Evolutionary conservation across 139 green algal species (phyloP), one percentile per base, ranked within the genome.

Genomic region (Closterium sp.): DNA sequence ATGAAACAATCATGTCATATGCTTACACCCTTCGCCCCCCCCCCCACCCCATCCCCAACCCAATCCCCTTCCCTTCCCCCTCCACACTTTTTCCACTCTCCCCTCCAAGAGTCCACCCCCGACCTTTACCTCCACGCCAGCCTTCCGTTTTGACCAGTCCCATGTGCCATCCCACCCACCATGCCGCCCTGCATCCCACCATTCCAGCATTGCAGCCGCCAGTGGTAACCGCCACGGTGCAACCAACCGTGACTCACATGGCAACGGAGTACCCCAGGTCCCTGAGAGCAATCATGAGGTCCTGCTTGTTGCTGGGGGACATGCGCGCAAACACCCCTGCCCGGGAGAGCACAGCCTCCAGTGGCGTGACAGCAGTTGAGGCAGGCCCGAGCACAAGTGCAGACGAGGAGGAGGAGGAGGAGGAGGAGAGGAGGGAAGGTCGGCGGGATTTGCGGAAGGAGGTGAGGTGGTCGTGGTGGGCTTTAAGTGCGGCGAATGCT

Each of bases 181-280:
- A n/a, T n/a, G n/a, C n/a, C n/a, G n/a, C n/a, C n/a, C n/a, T n/a
- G n/a, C n/a, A n/a, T n/a, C n/a, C n/a, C n/a, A n/a, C n/a, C n/a
- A n/a, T n/a, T n/a, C n/a, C n/a, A n/a, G n/a, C n/a, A n/a, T n/a
- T n/a, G n/a, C n/a, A n/a, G n/a, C n/a, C n/a, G n/a, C n/a, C n/a
- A n/a, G n/a, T n/a, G n/a, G n/a, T n/a, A n/a, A n/a, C n/a, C n/a
- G n/a, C n/a, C n/a, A n/a, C n/a, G n/a, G n/a, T n/a, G n/a, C n/a
- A n/a, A n/a, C n/a, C 25, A 76, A 76, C 55, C 16, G 55, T 5
- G 23, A 86, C 83, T 86, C 83, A 91, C 89, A 91, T 91, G 89
- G 38, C 89, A 23, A 91, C 89, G 1, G 89, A 84, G 66, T 91
- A 91, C 0, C 89, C 89, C 25, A 91, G 89, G 69, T 91, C 89